Base-by-base conservation (phyloP, 768 basidiomycete genomes). In the Phanerochaete sordida region DNA sequence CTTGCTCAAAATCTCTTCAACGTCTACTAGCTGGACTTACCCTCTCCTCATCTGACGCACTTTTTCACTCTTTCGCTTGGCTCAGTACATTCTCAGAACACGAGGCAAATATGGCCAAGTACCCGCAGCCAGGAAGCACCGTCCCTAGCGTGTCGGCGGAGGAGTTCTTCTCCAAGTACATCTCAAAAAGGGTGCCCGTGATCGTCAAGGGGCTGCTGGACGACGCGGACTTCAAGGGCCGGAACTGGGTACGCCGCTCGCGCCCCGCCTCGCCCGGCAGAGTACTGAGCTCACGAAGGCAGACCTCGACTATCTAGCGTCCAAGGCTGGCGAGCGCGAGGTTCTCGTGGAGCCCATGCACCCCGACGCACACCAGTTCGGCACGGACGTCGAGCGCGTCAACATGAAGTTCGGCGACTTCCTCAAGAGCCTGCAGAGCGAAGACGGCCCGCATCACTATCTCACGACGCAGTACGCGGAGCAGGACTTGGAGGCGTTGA, bases 401-500 rank as follows among this genome's bases (percentile, higher is more conserved):
- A 31, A 63, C 5, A 65, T 68, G 64, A 49, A 57, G 11, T 71
- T 72, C 62, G 43, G 60, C 16, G 68, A 70, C 2, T 71, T 71
- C 47, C 52, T 70, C 3, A 16, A 31, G 12, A 62, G 63, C 1
- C 55, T 70, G 43, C 28, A 60, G 16, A 51, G n/a, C 6, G 60
- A 66, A 3, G 58, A 64, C 1, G 69, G 66, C 0, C 64, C 66
- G 0, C 30, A 66, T 28, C 63, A 63, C 7, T 71, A 73, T 54
- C 62, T 73, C 5, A 73, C 71, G 30, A 73, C 71, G 8, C 70
- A 73, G 51, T 73, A 73, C 46, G 64, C 70, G 2, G 70, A 70
- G 16, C 60, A 66, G 23, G 68, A 69, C 47, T 50, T 57, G 27
- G 66, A 69, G 27, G 57, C 45, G 23, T 31, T 63, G 47, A 70